phyloP scores from a whole-genome alignment of 2,329 filamentous ascomycete genomes.

The Aphanocladium album region DNA sequence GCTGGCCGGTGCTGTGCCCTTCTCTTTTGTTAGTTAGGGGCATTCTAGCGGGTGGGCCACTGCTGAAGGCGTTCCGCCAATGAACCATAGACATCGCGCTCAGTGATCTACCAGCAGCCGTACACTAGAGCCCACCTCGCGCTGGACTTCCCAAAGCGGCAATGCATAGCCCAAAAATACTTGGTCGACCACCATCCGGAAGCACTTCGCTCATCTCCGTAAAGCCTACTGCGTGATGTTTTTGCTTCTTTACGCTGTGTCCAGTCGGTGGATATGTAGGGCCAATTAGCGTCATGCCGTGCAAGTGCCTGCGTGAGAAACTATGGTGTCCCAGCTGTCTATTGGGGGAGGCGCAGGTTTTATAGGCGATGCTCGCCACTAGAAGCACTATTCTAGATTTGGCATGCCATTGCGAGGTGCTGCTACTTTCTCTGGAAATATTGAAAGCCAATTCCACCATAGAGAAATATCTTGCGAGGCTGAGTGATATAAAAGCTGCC shows the following conservation, averaged over 20 bases:
- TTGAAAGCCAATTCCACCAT: background rate
- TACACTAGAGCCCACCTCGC: background rate
- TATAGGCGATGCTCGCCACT: background rate
- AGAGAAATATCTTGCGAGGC: background rate
- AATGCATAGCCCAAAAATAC: background rate
- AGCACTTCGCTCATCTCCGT: too few species aligned
- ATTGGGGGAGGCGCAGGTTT: background rate
- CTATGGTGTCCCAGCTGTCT: background rate
- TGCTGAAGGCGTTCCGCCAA: background rate
- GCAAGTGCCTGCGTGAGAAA: background rate
- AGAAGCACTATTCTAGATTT: background rate
- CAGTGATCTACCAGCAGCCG: too few species aligned
- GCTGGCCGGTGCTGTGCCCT: background rate
- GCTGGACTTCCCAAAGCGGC: background rate
- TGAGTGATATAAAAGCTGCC: background rate
- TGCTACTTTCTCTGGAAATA: background rate
- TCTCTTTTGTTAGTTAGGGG: background rate
- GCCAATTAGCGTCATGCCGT: background rate
- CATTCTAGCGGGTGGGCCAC: background rate
- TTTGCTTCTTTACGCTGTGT: background rate
- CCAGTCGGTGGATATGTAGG: background rate
- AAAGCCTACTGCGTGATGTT: too few species aligned
- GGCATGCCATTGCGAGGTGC: background rate
- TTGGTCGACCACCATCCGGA: too few species aligned
- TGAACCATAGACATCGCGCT: background rate